Evolutionary conservation across 2,329 filamentous ascomycete species (phyloP).

Genomic region (Orbilia brochopaga): DNA sequence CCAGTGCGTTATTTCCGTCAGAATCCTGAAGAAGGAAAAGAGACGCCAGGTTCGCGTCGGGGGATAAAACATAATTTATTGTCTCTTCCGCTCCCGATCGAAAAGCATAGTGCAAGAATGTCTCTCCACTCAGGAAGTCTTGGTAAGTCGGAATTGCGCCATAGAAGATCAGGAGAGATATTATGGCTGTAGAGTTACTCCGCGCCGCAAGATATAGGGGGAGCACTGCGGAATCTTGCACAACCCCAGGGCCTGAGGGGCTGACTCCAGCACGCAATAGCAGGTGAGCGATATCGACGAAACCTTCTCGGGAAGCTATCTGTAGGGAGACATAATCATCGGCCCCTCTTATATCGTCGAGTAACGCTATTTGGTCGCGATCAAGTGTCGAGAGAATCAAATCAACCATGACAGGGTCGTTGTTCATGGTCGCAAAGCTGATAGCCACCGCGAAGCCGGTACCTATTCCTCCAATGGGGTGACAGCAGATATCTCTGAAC

Average conservation of each 20-base stretch:
- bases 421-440: constrained; percentile 20
- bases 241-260: not conserved
- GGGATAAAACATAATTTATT: constrained; percentile 1
- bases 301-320: constrained; percentile 18
- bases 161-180: constrained; percentile 27
- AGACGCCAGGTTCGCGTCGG: not conserved
- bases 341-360: not conserved
- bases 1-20: constrained; percentile 10
- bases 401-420: constrained; percentile 16
- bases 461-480: not conserved
- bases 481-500: constrained; percentile 12
- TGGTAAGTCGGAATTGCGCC: constrained; percentile 8
- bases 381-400: constrained; percentile 18
- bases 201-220: constrained; percentile 20
- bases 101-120: constrained; percentile 22
- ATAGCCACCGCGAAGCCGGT: constrained; percentile 8
- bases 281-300: constrained; percentile 14
- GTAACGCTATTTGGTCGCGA: constrained; percentile 2
- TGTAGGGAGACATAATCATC: constrained; percentile 13
- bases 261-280: constrained; percentile 17
- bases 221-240: not conserved
- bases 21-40: constrained; percentile 8
- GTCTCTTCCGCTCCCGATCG: not conserved
- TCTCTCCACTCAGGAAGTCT: constrained; percentile 1
- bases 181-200: constrained; percentile 4